A percentile compares a stretch with the other conserved stretches of the same genome.
Evolutionary conservation across 2,329 filamentous ascomycete genomes (phyloP).

Genomic region (Paecilomyces sp.): DNA sequence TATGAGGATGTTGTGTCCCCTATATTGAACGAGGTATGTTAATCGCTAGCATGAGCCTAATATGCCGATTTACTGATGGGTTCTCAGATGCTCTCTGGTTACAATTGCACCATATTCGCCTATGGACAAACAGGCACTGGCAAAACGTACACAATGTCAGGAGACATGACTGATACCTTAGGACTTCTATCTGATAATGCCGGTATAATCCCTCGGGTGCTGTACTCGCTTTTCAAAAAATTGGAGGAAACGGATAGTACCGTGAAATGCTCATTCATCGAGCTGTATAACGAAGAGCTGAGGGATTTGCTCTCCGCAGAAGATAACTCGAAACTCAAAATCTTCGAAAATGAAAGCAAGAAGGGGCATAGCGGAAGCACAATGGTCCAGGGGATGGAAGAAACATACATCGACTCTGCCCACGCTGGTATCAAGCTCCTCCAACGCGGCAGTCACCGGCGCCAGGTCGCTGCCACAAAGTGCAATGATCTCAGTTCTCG

Average conservation of each 20-base stretch:
- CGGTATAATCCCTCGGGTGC: constrained; percentile 87
- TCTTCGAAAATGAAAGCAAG: constrained; percentile 73
- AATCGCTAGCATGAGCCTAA: neutral
- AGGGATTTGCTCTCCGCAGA: constrained; percentile 80
- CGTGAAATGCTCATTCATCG: constrained; percentile 97
- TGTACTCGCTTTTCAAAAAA: constrained; percentile 80
- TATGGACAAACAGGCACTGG: constrained; percentile 97
- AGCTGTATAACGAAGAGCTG: constrained; percentile 96
- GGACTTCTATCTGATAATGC: constrained; percentile 85
- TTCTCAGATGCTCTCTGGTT: constrained; percentile 71
- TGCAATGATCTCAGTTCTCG: constrained; percentile 97
- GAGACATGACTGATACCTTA: constrained; percentile 83
- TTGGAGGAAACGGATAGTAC: constrained; percentile 78
- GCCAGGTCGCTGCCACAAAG: constrained; percentile 98
- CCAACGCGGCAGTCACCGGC: constrained; percentile 81
- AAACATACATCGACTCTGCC: constrained; percentile 82
- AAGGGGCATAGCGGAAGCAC: constrained; percentile 73
- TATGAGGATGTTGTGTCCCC: constrained; percentile 94
- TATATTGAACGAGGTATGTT: constrained; percentile 76
- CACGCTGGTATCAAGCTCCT: constrained; percentile 81
- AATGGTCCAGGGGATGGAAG: constrained; percentile 95
- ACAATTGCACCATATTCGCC: constrained; percentile 97
- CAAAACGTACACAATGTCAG: constrained; percentile 99
- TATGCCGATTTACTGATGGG: neutral
- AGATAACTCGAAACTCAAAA: constrained; percentile 81